A percentile compares a stretch with the other conserved stretches of the same genome.
Evolutionary conservation across 768 basidiomycete species (phyloP).

Genomic region (Hortiboletus campestris): DNA sequence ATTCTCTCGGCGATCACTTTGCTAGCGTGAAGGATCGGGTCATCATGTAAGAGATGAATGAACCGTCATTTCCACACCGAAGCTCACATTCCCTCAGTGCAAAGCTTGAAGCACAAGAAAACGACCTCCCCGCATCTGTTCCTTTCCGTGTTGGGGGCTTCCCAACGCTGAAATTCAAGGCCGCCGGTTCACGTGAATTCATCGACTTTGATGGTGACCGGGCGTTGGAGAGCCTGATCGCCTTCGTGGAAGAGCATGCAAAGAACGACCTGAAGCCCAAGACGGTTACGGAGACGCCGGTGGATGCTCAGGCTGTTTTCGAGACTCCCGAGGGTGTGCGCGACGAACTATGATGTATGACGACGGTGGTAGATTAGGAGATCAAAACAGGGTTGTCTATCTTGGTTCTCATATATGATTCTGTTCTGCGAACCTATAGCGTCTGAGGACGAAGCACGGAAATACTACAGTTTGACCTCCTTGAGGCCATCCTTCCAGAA

Average conservation of each 20-base stretch:
- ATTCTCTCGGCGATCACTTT: slow-evolving; percentile 84
- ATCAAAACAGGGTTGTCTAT: slow-evolving; percentile 22
- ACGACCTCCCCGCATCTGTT: slow-evolving; percentile 87
- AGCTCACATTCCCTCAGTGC: slow-evolving; percentile 49
- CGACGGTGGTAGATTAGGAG: slow-evolving; percentile 12
- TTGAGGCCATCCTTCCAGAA: slow-evolving; percentile 97
- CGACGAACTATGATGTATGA: slow-evolving; percentile 29
- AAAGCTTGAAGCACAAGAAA: slow-evolving; percentile 95
- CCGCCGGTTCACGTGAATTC: slow-evolving; percentile 82
- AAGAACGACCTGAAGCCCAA: slow-evolving; percentile 64
- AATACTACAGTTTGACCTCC: slow-evolving; percentile 61
- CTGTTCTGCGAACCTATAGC: slow-evolving; percentile 9
- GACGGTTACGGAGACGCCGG: slow-evolving; percentile 19
- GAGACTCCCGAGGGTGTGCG: slow-evolving; percentile 26
- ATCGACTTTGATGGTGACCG: slow-evolving; percentile 93
- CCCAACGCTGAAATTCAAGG: slow-evolving; percentile 97
- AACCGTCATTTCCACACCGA: neutral
- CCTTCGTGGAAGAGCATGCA: slow-evolving; percentile 79
- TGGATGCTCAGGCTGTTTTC: slow-evolving; percentile 23
- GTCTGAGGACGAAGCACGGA: neutral
- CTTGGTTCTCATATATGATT: slow-evolving; percentile 17
- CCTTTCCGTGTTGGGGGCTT: slow-evolving; percentile 86
- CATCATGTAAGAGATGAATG: slow-evolving; percentile 58
- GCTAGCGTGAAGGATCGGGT: slow-evolving; percentile 69
- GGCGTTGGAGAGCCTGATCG: slow-evolving; percentile 78